Evolutionary conservation across 345 rosid genomes (phyloP).

Genomic region (Gossypium herbaceum): DNA sequence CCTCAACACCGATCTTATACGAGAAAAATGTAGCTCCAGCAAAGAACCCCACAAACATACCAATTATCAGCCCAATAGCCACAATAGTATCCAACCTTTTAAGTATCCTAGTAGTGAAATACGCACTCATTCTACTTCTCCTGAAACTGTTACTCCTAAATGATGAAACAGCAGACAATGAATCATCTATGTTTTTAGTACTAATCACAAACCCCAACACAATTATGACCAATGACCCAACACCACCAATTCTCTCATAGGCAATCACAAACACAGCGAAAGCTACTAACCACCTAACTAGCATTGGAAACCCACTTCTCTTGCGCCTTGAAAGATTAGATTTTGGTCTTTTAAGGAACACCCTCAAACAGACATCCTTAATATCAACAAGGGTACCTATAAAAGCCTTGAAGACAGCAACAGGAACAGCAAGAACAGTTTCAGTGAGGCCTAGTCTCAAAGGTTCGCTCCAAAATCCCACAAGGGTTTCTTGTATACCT

Average conservation of each 20-base stretch:
- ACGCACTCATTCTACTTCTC: constrained; percentile 49
- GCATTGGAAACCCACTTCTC: constrained; percentile 62
- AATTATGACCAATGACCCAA: constrained; percentile 66
- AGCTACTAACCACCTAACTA: constrained; percentile 70
- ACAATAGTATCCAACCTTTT: constrained; percentile 67
- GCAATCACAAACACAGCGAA: constrained; percentile 79
- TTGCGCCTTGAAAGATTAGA: constrained; percentile 27
- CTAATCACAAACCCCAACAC: constrained; percentile 44
- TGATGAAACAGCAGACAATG: constrained; percentile 67
- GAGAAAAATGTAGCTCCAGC: constrained; percentile 76
- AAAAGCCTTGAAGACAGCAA: constrained; percentile 61
- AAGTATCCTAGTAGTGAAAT: constrained; percentile 73
- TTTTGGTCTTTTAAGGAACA: constrained; percentile 54
- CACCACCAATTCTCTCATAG: constrained; percentile 60
- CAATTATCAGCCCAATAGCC: constrained; percentile 81
- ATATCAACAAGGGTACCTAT: constrained; percentile 71
- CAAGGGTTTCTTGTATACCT: constrained; percentile 85
- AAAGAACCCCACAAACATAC: constrained; percentile 69
- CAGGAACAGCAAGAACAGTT: constrained; percentile 80
- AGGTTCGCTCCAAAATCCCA: constrained; percentile 82
- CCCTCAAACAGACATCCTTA: constrained; percentile 52
- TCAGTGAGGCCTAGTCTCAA: constrained; percentile 82
- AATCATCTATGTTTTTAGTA: constrained; percentile 54
- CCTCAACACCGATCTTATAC: constrained; percentile 89
- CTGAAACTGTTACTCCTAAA: constrained; percentile 65